Evolutionary conservation across 495 filamentous ascomycete species (phyloP).

Genomic region (Daldinia childiae): DNA sequence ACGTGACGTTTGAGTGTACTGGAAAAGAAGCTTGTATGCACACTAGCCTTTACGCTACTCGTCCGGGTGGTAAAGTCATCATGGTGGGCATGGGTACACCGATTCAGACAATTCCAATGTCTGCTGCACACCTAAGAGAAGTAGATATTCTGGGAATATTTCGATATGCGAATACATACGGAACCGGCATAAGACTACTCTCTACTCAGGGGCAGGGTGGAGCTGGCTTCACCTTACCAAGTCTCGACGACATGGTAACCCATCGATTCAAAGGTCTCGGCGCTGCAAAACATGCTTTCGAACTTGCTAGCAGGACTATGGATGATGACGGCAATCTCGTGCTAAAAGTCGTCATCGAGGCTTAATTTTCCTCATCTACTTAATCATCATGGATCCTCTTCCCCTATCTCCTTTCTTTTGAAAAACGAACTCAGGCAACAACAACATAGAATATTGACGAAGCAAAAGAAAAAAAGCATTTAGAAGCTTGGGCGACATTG

Average conservation of each 20-base stretch:
- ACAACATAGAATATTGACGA: conserved; percentile 22
- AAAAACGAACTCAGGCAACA: not conserved
- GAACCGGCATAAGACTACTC: conserved; percentile 75
- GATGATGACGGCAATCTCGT: conserved; percentile 81
- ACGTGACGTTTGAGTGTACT: conserved; percentile 89
- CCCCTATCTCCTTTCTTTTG: conserved; percentile 12
- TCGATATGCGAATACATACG: conserved; percentile 88
- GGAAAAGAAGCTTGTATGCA: conserved; percentile 89
- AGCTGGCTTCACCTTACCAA: conserved; percentile 65
- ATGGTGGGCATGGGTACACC: conserved; percentile 96
- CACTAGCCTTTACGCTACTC: conserved; percentile 82
- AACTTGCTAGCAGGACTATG: conserved; percentile 80
- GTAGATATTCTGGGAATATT: conserved; percentile 94
- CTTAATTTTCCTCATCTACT: conserved; percentile 38
- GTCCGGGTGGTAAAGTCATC: conserved; percentile 81
- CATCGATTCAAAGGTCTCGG: conserved; percentile 77
- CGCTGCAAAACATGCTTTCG: conserved; percentile 73
- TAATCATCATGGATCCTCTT: conserved; percentile 2
- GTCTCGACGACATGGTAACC: conserved; percentile 75
- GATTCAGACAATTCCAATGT: conserved; percentile 84
- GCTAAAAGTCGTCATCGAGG: conserved; percentile 84
- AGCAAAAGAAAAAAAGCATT: conserved; percentile 28
- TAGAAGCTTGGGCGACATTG: conserved; percentile 21
- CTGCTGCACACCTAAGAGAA: conserved; percentile 84
- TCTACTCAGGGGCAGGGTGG: conserved; percentile 64